Evolutionary conservation across 805 yeast genomes (phyloP).

Genomic region (Metschnikowia shivogae): DNA sequence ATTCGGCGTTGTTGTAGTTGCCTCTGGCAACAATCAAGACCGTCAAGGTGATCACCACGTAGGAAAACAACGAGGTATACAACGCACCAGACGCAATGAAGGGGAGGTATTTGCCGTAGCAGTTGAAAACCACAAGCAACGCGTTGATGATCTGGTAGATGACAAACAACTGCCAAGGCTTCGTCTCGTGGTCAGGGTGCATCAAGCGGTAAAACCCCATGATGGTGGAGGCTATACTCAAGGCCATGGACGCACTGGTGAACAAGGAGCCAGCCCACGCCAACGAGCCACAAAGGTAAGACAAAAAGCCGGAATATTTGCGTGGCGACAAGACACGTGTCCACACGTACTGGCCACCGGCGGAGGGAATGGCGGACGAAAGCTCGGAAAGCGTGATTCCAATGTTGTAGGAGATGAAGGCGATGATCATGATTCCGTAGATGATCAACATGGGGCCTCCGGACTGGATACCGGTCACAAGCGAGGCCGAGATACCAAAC

Average conservation of each 20-base stretch:
- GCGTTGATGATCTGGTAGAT: conserved; percentile 34
- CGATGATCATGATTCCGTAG: conserved; percentile 39
- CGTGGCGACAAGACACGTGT: conserved; percentile 37
- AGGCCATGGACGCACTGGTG: conserved; percentile 38
- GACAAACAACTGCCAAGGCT: conserved; percentile 36
- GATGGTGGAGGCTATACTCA: conserved; percentile 30
- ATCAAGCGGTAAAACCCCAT: conserved; percentile 36
- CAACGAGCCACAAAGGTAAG: conserved; percentile 38
- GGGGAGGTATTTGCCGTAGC: conserved; percentile 35
- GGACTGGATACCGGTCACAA: conserved; percentile 38
- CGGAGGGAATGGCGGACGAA: conserved; percentile 38
- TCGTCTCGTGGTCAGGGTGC: conserved; percentile 31
- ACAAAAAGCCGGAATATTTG: conserved; percentile 34
- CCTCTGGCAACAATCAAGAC: conserved; percentile 38
- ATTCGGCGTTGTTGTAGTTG: conserved; percentile 32
- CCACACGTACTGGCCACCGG: conserved; percentile 45
- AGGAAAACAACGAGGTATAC: conserved; percentile 33
- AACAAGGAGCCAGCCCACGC: conserved; percentile 43
- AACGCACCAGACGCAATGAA: conserved; percentile 32
- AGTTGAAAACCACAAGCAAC: conserved; percentile 30
- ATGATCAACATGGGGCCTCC: conserved; percentile 41
- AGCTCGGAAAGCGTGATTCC: conserved; percentile 38
- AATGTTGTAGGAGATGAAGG: conserved; percentile 32
- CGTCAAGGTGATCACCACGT: conserved; percentile 32
- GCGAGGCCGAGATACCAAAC: conserved; percentile 40